Base-by-base conservation (phyloP, 1,284 basidiomycete genomes). In the Volvariella surrecta region DNA sequence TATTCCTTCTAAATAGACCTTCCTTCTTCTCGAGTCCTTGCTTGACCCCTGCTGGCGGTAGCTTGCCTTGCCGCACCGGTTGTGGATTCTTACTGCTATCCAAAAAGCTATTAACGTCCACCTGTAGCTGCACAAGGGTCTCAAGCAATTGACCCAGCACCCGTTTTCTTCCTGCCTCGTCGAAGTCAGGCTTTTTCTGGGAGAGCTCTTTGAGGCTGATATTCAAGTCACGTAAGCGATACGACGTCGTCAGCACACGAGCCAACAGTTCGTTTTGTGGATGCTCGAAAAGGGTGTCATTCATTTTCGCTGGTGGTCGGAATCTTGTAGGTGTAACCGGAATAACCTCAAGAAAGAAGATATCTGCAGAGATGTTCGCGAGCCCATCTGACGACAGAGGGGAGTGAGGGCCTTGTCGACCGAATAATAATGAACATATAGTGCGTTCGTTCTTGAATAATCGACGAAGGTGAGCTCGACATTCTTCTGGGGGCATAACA, bases 11-110 rank as follows among this genome's bases (percentile, higher is more conserved):
- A 76, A 99, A 99, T 41, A 99, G 64, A 45, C 96, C 96, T 55
- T 99, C 96, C 67, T 99, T 99, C 77, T 99, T 99, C 67, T 99
- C 96, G 52, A 99, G 68, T 10, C 86, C 78, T 63, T 99, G 96
- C 72, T 99, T 99, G 54, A 99, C 82, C 57, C 96, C 96, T 34
- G 84, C 75, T 16, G 94, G 91, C 17, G 94, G 93, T n/a, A 92
- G 69, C 58, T 91, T 93, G 15, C 95, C 95, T 58, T 90, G 86
- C 47, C 87, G 77, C 51, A 89, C 69, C 3, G 82, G 75, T 21
- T 82, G 71, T 1, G 96, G 94, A 59, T 99, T 99, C 70, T 98
- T 98, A 59, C 81, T 89, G 56, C 90, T 93, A 62, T 99, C 96
- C 63, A 99, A 89, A 65, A 97, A 97, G 59, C 87, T 92, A 62